Evolutionary conservation across 495 filamentous ascomycete genomes (phyloP).

Genomic region (Penicillium pulvis): DNA sequence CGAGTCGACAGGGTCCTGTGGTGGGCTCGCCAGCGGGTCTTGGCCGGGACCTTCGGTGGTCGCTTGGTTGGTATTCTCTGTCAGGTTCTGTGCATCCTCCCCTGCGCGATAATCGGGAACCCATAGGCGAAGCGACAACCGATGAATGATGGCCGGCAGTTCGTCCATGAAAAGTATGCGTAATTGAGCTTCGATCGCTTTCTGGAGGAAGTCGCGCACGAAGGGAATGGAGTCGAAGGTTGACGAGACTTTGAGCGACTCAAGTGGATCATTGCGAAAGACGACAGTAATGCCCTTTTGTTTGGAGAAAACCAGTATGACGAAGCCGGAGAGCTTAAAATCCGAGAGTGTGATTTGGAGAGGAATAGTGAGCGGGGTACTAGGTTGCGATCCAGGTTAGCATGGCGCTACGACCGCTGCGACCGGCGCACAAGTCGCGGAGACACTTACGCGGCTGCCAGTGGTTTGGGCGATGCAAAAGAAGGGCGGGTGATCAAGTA

Average conservation of each 20-base stretch:
- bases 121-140: conserved; percentile 86
- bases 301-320: conserved; percentile 94
- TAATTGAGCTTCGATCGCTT: conserved; percentile 93
- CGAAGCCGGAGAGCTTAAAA: conserved; percentile 95
- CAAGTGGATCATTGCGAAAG: conserved; percentile 96
- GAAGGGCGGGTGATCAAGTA: conserved; percentile 87
- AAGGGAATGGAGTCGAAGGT: conserved; percentile 99
- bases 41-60: conserved; percentile 52
- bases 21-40: conserved; percentile 79
- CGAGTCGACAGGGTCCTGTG: conserved; percentile 74
- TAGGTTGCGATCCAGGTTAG: conserved; percentile 27
- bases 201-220: conserved; percentile 94
- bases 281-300: conserved; percentile 96
- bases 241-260: conserved; percentile 96
- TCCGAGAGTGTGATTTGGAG: conserved; percentile 95
- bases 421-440: background rate
- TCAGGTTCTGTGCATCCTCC: conserved; percentile 45
- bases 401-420: background rate
- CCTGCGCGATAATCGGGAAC: conserved; percentile 80
- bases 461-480: conserved; percentile 87
- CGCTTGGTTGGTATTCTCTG: conserved; percentile 25
- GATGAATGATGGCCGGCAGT: conserved; percentile 91
- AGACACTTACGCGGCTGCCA: conserved; percentile 75
- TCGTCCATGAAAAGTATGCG: conserved; percentile 96
- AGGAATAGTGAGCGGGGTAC: conserved; percentile 87